Evolutionary conservation across 2,329 filamentous ascomycete species (phyloP).

Genomic region (Colletotrichum sp.): DNA sequence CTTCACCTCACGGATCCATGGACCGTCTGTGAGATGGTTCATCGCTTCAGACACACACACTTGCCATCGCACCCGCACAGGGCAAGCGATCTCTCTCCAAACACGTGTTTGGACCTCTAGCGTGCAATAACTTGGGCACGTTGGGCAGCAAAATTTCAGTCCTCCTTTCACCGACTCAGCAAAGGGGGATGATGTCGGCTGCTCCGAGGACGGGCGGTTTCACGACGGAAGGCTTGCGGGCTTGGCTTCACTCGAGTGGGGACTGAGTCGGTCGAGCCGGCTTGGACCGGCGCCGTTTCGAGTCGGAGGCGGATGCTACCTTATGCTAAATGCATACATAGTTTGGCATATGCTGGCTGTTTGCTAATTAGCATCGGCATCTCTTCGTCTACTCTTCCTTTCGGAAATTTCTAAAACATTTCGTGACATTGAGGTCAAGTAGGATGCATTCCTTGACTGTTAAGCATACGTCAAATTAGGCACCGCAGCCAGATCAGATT

Average conservation of each 20-base stretch:
- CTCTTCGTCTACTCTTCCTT: not conserved
- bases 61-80: not conserved
- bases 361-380: not conserved
- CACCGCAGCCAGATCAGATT: not conserved
- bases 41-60: not conserved
- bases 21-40: not conserved
- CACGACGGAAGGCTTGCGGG: not conserved
- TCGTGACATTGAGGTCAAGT: not conserved
- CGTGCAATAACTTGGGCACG: not conserved
- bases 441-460: not conserved
- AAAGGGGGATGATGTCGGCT: not conserved
- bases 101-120: not conserved
- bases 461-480: not conserved
- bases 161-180: not conserved
- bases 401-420: rapidly evolving
- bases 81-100: not conserved
- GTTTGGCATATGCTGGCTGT: not conserved
- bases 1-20: not conserved
- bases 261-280: not conserved
- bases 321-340: not conserved
- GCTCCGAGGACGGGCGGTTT: not conserved
- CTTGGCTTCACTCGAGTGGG: not conserved
- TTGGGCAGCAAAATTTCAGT: not conserved
- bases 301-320: not conserved
- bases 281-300: not conserved